Base-by-base conservation (phyloP, 2,329 filamentous ascomycete genomes). In the Pyrenochaeta sp. region DNA sequence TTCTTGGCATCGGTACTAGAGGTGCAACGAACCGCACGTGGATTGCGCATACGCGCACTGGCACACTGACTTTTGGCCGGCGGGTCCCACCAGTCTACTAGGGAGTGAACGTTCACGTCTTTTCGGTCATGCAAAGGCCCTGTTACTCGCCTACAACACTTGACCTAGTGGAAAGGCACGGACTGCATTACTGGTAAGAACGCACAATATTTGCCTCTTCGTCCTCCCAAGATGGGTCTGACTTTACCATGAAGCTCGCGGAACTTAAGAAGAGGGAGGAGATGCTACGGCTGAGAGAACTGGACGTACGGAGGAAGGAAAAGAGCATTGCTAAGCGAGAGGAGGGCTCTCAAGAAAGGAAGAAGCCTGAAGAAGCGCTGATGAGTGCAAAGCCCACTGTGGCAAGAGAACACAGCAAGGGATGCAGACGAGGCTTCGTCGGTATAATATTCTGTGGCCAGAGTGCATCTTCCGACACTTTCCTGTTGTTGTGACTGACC, bases 1-100 rank as follows among this genome's bases (percentile, higher is more conserved):
- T 36, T 51, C 57, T 30, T 61, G 54, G 58, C 22, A 57, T 45
- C 30, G 43, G n/a, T 36, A 42, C 27, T 49, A 49, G 13, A 22
- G 42, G 19, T 52, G 54, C 36, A 49, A 49, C 34, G 48, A 57
- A 43, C 22, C 49, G 13, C 49, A 50, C 28, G 42, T 40, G 15
- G 56, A 54, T 30, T 54, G 45, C 39, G 51, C 46, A 22, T 53
- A 56, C 42, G 55, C 52, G 9, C 51, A 58, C 34, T 56, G 46
- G 48, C 34, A 55, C 10, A 58, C 52, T 5, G 52, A 44, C 6
- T 46, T 45, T 36, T 25, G 52, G 19, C 52, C 45, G 34, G 25
- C 15, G 15, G 52, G 42, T 13, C 51, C 37, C 1, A 43, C 56
- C 30, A 39, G 30, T 19, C 5, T 57, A 25, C 27, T 34, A 3